Percentiles rank a stretch among this genome's conserved stretches.
Evolutionary conservation across 148 eudicot genomes (phyloP).

Genomic region (Chenopodium berlandieri): DNA sequence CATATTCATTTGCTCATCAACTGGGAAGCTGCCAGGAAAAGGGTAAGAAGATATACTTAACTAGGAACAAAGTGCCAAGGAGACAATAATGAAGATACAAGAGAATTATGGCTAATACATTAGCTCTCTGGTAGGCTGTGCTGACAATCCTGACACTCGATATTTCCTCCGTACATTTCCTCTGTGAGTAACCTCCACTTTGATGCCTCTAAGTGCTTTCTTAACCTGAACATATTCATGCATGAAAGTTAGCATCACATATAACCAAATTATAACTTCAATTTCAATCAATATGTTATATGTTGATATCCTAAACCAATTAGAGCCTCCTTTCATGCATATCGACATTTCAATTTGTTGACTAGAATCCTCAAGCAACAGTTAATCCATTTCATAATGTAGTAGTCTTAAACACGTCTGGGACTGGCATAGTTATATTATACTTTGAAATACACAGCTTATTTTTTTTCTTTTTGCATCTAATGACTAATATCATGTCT

Average conservation of each 20-base stretch:
- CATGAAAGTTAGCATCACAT: not conserved
- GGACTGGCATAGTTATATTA: not conserved
- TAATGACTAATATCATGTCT: not conserved
- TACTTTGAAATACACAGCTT: not conserved
- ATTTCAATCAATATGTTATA: not conserved
- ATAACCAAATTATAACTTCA: not conserved
- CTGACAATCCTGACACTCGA: slow-evolving; percentile 78
- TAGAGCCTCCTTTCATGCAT: not conserved
- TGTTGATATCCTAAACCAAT: not conserved
- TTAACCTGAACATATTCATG: slow-evolving; percentile 54
- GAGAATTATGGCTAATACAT: slow-evolving; percentile 36
- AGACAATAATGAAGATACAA: not conserved
- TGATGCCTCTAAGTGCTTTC: slow-evolving; percentile 86
- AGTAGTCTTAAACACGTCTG: not conserved
- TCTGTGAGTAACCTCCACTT: slow-evolving; percentile 96
- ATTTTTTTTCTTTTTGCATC: not conserved
- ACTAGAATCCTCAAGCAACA: not conserved
- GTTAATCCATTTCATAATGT: not conserved
- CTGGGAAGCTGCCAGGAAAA: slow-evolving; percentile 53
- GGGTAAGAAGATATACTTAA: slow-evolving; percentile 1
- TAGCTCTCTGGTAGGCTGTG: slow-evolving; percentile 86
- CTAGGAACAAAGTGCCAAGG: not conserved
- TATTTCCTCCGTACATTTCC: slow-evolving; percentile 80
- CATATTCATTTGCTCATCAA: slow-evolving; percentile 71
- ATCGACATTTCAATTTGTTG: not conserved